Percentiles rank a stretch among this genome's conserved stretches.
phyloP scores from a whole-genome alignment of 2,329 filamentous ascomycete species.

The Cercospora zeina region DNA sequence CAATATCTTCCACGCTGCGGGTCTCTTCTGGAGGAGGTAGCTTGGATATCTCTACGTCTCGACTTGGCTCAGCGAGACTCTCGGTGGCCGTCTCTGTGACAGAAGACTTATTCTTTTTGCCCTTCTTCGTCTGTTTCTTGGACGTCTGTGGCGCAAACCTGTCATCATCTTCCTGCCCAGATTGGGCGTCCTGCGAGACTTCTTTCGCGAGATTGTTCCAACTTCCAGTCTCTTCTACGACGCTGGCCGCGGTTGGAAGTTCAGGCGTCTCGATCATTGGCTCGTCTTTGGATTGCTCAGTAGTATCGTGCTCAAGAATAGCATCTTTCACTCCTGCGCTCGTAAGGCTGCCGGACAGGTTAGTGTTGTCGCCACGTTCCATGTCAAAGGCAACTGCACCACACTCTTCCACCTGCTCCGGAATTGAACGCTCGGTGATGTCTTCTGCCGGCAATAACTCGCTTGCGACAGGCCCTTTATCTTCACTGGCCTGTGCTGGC shows the following conservation, averaged over 20 bases:
- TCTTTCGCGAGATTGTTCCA: not conserved
- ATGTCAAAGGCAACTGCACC: conserved; percentile 4
- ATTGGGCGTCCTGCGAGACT: not conserved
- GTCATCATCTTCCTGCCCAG: conserved; percentile 12
- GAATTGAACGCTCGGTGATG: not conserved
- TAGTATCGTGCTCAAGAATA: not conserved
- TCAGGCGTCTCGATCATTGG: not conserved
- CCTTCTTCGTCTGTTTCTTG: conserved; percentile 38
- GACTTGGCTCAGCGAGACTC: not conserved
- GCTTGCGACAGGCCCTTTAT: not conserved
- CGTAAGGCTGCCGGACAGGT: not conserved
- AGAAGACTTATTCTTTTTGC: conserved; percentile 34
- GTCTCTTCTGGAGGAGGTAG: not conserved
- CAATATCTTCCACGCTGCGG: not conserved
- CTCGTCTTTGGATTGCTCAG: not conserved
- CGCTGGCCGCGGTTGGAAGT: not conserved
- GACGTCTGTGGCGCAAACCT: conserved; percentile 23
- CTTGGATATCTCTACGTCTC: not conserved
- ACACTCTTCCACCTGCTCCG: conserved; percentile 1
- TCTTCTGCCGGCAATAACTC: conserved; percentile 5
- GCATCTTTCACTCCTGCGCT: conserved; percentile 1
- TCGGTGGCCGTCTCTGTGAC: not conserved
- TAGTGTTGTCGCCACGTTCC: conserved; percentile 4
- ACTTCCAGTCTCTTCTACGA: not conserved
- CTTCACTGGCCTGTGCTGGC: not conserved